Conservation (phyloP, 768 basidiomycete species). For the Lactarius akahatsu region DNA sequence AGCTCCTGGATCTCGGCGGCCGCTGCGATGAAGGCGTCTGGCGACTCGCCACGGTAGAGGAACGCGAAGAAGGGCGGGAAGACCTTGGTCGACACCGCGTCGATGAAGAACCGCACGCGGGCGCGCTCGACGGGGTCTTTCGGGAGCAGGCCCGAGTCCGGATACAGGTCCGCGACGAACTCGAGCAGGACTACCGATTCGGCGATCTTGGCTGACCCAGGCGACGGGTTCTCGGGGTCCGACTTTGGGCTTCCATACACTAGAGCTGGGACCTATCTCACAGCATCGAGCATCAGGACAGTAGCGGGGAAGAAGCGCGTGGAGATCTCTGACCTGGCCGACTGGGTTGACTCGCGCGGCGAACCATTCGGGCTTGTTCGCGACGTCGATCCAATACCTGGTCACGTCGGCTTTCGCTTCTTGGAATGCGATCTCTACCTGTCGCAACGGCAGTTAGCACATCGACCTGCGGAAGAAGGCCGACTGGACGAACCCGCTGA, state of each 20-base stretch:
- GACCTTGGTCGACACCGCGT: conserved; percentile 47
- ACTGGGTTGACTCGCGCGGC: conserved; percentile 58
- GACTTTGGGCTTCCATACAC: conserved; percentile 58
- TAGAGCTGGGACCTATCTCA: conserved; percentile 53
- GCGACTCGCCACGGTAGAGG: conserved; percentile 38
- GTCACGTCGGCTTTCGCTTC: conserved; percentile 51
- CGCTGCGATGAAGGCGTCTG: conserved; percentile 40
- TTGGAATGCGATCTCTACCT: conserved; percentile 58
- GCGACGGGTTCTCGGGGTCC: conserved; percentile 50
- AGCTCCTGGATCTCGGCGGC: conserved; percentile 49
- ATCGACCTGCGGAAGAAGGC: not conserved
- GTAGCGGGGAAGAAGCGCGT: not conserved
- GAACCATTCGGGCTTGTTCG: conserved; percentile 68
- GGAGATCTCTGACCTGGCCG: conserved; percentile 47
- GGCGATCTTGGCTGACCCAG: conserved; percentile 55
- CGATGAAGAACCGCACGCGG: conserved; percentile 57
- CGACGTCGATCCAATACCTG: conserved; percentile 55
- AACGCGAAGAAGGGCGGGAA: conserved; percentile 39
- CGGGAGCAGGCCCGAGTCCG: conserved; percentile 48
- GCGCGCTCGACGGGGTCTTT: conserved; percentile 54
- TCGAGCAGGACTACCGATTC: conserved; percentile 63
- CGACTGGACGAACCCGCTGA: conserved; percentile 43
- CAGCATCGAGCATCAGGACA: too few relatives aligned
- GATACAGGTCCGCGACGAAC: conserved; percentile 58
- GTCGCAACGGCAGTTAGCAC: conserved; percentile 3